Evolutionary conservation across 1,284 basidiomycete genomes (phyloP).

Genomic region (Cutaneotrichosporon cyanovorans): DNA sequence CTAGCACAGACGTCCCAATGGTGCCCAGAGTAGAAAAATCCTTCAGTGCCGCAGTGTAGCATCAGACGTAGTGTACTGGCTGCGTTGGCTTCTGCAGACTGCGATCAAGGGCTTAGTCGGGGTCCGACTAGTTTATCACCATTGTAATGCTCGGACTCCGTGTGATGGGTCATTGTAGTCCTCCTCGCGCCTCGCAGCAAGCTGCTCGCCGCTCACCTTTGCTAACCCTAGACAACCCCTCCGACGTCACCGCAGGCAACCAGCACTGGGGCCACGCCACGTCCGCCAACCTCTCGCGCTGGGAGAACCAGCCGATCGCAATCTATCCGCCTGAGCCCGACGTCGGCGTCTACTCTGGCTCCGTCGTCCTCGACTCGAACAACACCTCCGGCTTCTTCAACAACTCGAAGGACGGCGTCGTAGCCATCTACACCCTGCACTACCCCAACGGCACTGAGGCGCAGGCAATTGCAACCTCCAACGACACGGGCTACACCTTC

Average conservation of each 20-base stretch:
- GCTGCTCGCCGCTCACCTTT: no score
- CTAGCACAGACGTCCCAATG: no score
- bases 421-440: conserved; percentile 48
- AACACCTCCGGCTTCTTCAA: conserved; percentile 45
- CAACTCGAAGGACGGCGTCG: conserved; percentile 32
- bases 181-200: no score
- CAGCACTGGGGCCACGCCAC: conserved; percentile 49
- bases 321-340: conserved; percentile 31
- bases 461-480: conserved; percentile 40
- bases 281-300: conserved; percentile 45
- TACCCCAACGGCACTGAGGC: conserved; percentile 37
- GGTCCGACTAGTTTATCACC: no score
- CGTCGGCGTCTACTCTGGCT: conserved; percentile 42
- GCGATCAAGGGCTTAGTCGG: no score
- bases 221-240: conserved; percentile 39
- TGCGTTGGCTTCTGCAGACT: no score
- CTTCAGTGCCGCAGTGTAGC: no score
- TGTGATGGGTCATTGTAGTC: no score
- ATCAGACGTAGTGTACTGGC: no score
- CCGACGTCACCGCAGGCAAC: conserved; percentile 42
- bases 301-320: conserved; percentile 46
- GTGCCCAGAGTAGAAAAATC: no score
- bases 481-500: conserved; percentile 46
- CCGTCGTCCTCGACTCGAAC: conserved; percentile 45
- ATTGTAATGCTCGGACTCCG: no score